phyloP scores from a whole-genome alignment of 129 eudicot genomes.

The Kitagawia praeruptora region DNA sequence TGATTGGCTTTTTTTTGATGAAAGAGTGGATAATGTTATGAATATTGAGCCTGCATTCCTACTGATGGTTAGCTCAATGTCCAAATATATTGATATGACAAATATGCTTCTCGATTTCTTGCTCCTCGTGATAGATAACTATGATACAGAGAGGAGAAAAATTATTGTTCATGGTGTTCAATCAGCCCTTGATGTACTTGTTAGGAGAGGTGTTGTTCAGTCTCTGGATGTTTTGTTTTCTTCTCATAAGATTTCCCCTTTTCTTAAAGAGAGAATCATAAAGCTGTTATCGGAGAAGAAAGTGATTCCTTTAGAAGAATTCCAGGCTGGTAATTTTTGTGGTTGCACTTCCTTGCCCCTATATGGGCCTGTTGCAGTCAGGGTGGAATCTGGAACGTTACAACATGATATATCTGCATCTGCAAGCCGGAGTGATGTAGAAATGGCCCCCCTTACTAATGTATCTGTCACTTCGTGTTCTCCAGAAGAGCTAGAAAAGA shows the following conservation, averaged over 20 bases:
- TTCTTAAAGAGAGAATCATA: slow-evolving; percentile 44
- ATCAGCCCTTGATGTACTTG: slow-evolving; percentile 40
- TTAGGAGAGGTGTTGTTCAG: slow-evolving; percentile 47
- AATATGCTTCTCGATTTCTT: slow-evolving; percentile 63
- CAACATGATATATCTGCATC: neutral
- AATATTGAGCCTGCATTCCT: slow-evolving; percentile 75
- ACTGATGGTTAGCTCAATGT: slow-evolving; percentile 58
- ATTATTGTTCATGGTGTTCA: slow-evolving; percentile 38
- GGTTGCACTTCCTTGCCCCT: neutral
- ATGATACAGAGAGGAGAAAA: slow-evolving; percentile 63
- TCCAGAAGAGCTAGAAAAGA: neutral
- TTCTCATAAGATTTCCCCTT: slow-evolving; percentile 40
- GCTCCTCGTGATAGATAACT: slow-evolving; percentile 48
- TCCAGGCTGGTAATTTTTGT: neutral
- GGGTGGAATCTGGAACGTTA: slow-evolving; percentile 3
- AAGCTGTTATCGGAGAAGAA: slow-evolving; percentile 28
- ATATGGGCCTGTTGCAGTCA: neutral
- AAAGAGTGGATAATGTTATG: slow-evolving; percentile 52
- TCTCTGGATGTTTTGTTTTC: slow-evolving; percentile 47
- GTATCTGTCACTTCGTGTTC: neutral
- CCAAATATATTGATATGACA: slow-evolving; percentile 56
- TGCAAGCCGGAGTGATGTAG: neutral
- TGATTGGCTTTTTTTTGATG: slow-evolving; percentile 79
- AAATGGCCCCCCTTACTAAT: neutral
- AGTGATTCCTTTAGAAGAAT: neutral